phyloP scores from a whole-genome alignment of 768 basidiomycete genomes.

The Erythrobasidium yunnanense region DNA sequence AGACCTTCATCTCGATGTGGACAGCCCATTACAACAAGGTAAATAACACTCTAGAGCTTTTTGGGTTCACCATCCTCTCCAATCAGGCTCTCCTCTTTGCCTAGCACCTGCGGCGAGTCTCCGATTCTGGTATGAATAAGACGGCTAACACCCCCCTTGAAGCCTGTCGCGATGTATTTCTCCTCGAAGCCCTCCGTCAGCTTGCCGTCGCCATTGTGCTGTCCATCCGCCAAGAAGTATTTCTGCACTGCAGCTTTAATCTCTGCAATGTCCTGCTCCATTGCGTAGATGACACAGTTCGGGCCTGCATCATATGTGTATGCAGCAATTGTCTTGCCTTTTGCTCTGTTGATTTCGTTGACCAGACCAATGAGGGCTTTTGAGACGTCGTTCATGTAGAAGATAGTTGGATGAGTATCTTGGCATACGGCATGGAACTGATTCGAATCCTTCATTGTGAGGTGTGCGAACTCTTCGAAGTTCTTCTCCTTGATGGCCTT shows the following conservation, averaged over 20 bases:
- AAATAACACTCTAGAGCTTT: too few species aligned
- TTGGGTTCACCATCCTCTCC: constrained; percentile 59
- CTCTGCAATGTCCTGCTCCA: constrained; percentile 61
- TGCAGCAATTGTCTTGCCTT: constrained; percentile 63
- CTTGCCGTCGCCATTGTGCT: too few species aligned
- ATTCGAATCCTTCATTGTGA: constrained; percentile 97
- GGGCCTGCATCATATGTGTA: constrained; percentile 99
- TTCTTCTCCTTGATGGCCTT: constrained; percentile 65
- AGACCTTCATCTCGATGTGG: too few species aligned
- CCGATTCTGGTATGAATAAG: constrained; percentile 89
- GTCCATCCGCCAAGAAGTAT: constrained; percentile 63
- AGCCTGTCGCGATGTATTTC: constrained; percentile 36
- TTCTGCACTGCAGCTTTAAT: constrained; percentile 63
- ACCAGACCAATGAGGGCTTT: constrained; percentile 83
- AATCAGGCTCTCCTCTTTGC: constrained; percentile 56
- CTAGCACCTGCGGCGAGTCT: constrained; percentile 67
- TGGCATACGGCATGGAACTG: constrained; percentile 97
- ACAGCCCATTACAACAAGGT: too few species aligned
- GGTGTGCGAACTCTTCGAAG: constrained; percentile 74
- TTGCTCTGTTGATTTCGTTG: constrained; percentile 80
- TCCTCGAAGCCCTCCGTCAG: constrained; percentile 41
- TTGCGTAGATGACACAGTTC: constrained; percentile 92
- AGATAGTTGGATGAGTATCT: constrained; percentile 94
- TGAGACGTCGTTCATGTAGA: constrained; percentile 97
- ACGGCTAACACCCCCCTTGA: constrained; percentile 66